Percentiles rank a stretch among this genome's conserved stretches.
Conservation (phyloP, 192 early-diverging fungal genomes). For the Thamnidium elegans region DNA sequence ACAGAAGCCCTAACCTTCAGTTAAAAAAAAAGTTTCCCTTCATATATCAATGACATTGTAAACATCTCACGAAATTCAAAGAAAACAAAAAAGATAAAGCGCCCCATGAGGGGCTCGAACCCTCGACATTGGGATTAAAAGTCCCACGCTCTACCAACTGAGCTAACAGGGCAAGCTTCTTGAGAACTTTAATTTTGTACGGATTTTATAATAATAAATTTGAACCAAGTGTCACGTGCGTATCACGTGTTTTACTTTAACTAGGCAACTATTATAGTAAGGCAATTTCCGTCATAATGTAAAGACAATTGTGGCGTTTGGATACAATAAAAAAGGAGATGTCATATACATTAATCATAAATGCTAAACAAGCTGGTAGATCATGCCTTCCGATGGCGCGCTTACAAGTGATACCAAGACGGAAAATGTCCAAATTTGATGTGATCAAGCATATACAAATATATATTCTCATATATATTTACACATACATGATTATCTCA, state of each 20-base stretch:
- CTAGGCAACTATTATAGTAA: too few relatives aligned
- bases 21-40: too few relatives aligned
- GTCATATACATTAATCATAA: slow-evolving; percentile 8
- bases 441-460: too few relatives aligned
- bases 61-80: too few relatives aligned
- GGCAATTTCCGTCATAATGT: slow-evolving; percentile 14
- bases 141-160: slow-evolving; percentile 13
- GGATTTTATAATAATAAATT: too few relatives aligned
- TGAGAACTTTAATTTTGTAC: not conserved
- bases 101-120: slow-evolving; percentile 10
- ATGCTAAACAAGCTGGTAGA: slow-evolving; percentile 13
- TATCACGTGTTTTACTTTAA: not conserved
- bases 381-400: slow-evolving; percentile 10
- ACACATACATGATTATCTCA: too few relatives aligned
- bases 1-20: too few relatives aligned
- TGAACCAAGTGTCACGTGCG: not conserved
- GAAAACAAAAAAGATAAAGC: not conserved
- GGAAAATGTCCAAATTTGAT: slow-evolving; percentile 13
- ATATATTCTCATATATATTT: too few relatives aligned
- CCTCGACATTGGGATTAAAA: slow-evolving; percentile 11
- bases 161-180: slow-evolving; percentile 4
- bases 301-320: not conserved
- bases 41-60: too few relatives aligned
- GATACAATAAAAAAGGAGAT: slow-evolving; percentile 23
- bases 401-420: slow-evolving; percentile 10